Conservation (phyloP, 306 rosid genomes). For the Pterocarpus macrocarpus region DNA sequence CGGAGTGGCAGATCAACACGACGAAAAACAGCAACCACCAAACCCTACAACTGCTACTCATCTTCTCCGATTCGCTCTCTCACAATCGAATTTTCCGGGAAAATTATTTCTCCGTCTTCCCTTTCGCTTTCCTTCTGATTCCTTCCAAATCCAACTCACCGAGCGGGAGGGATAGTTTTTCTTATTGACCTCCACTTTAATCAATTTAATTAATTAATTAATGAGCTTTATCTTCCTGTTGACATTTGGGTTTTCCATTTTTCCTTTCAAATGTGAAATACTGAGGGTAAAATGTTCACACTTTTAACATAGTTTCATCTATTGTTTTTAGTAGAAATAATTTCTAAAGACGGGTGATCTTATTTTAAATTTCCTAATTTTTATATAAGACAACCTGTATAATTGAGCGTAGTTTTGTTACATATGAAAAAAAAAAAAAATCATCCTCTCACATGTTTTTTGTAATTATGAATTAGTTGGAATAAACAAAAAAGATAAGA, state of each 20-base stretch:
- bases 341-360: neutral
- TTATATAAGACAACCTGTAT: neutral
- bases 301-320: neutral
- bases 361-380: neutral
- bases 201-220: neutral
- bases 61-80: slow-evolving; percentile 49
- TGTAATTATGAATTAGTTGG: neutral
- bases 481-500: no score
- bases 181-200: neutral
- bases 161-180: slow-evolving; percentile 33
- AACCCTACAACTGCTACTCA: slow-evolving; percentile 46
- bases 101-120: slow-evolving; percentile 6
- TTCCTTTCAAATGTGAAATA: neutral
- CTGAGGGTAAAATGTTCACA: neutral
- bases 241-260: neutral
- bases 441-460: neutral
- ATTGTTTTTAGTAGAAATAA: neutral
- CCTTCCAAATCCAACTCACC: slow-evolving; percentile 11
- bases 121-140: neutral
- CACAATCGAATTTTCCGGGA: slow-evolving; percentile 31
- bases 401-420: neutral
- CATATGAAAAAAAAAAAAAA: neutral
- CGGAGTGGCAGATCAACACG: slow-evolving; percentile 42
- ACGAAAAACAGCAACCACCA: slow-evolving; percentile 44
- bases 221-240: neutral